phyloP scores from a whole-genome alignment of 768 basidiomycete species.

The Lentinula boryana region DNA sequence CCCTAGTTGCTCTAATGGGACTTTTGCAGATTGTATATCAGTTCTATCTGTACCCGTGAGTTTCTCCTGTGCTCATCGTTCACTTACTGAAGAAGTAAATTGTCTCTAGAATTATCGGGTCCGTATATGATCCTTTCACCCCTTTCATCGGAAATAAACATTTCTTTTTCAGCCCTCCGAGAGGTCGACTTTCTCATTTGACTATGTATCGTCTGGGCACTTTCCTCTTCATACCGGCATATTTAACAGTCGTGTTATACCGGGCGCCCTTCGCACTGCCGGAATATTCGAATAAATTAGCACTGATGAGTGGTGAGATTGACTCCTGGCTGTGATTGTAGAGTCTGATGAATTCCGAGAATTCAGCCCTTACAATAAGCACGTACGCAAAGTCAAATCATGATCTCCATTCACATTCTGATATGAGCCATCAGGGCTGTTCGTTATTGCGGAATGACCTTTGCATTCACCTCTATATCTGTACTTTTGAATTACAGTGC shows the following conservation, averaged over 20 bases:
- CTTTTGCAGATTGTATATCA: slow-evolving; percentile 72
- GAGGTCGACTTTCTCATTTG: slow-evolving; percentile 77
- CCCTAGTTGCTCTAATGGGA: slow-evolving; percentile 3
- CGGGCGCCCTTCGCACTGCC: slow-evolving; percentile 63
- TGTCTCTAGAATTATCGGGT: slow-evolving; percentile 41
- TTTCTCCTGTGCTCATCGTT: slow-evolving; percentile 8
- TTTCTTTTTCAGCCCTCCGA: slow-evolving; percentile 54
- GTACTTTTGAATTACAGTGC: slow-evolving; percentile 82
- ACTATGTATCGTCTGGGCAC: slow-evolving; percentile 93
- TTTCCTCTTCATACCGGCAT: slow-evolving; percentile 82
- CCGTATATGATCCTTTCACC: neutral
- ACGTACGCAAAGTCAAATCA: slow-evolving; percentile 42
- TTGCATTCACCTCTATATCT: slow-evolving; percentile 86
- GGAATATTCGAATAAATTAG: slow-evolving; percentile 61
- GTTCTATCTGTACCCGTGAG: slow-evolving; percentile 86
- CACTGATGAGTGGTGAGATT: slow-evolving; percentile 74
- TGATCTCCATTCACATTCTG: neutral
- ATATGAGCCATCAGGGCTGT: slow-evolving; percentile 49
- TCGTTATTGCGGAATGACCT: slow-evolving; percentile 83
- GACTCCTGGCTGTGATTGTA: slow-evolving; percentile 6
- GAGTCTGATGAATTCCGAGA: slow-evolving; percentile 3
- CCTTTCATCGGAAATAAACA: slow-evolving; percentile 26
- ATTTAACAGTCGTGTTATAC: slow-evolving; percentile 72
- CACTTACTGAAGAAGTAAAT: neutral
- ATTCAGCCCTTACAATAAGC: slow-evolving; percentile 64